These are phyloP conservation scores for Eutrema japonicum DNA, from an alignment of 345 rosid genomes.

Conservation along the genomic window DNA sequence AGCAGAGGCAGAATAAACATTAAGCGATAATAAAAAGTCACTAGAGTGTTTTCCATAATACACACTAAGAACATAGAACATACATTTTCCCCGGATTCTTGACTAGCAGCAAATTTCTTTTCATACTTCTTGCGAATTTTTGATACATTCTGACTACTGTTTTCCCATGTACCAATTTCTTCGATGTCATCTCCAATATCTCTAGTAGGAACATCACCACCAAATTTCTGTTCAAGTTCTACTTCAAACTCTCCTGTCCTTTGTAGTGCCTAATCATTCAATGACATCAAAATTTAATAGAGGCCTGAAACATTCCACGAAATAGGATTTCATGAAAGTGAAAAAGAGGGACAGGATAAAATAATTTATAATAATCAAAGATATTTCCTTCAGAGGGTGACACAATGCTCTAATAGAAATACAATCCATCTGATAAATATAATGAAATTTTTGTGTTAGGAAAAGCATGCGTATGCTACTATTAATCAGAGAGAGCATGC, in stretches of 20 bases:
- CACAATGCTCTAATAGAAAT: conserved; percentile 7
- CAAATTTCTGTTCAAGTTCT: conserved; percentile 95
- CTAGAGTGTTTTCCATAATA: conserved; percentile 28
- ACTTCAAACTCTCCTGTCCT: conserved; percentile 95
- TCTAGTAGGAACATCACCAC: conserved; percentile 69
- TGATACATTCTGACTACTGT: conserved; percentile 65
- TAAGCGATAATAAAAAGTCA: conserved; percentile 2
- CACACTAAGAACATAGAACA: conserved; percentile 25
- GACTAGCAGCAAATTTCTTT: conserved; percentile 81
- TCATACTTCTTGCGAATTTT: conserved; percentile 96
- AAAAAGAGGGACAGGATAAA: background rate
- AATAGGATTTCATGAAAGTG: conserved; percentile 11
- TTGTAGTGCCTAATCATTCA: conserved; percentile 73
- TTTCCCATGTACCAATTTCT: conserved; percentile 74
- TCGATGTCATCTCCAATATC: conserved; percentile 77
- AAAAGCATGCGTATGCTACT: conserved; percentile 27
- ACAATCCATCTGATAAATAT: conserved; percentile 24
- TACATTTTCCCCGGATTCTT: conserved; percentile 66
- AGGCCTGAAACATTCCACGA: conserved; percentile 32
- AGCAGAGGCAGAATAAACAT: conserved; percentile 31
- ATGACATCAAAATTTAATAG: conserved; percentile 36
- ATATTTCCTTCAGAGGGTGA: conserved; percentile 13
- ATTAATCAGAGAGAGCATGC: conserved; percentile 35
- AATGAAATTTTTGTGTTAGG: background rate
- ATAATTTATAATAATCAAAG: conserved; percentile 12